Evolutionary conservation across 1,139 yeast species (phyloP).

Genomic region (Saccharomyces hybrid): DNA sequence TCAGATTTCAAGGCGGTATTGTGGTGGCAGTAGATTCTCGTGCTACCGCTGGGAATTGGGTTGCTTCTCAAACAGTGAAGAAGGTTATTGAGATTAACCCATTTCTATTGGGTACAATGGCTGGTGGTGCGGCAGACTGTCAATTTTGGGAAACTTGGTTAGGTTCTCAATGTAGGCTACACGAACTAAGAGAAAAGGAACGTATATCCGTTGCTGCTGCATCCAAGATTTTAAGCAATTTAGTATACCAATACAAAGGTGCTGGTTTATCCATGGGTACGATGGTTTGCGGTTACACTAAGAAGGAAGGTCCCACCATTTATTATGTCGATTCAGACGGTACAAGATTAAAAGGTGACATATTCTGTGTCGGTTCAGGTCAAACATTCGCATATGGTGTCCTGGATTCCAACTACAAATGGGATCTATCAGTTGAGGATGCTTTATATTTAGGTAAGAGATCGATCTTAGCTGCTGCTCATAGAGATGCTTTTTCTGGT

Average conservation of each 20-base stretch:
- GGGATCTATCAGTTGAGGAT: slow-evolving; percentile 88
- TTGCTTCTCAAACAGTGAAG: slow-evolving; percentile 96
- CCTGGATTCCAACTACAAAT: slow-evolving; percentile 78
- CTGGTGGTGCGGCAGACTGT: slow-evolving; percentile 99
- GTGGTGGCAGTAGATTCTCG: slow-evolving; percentile 95
- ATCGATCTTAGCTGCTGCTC: slow-evolving; percentile 94
- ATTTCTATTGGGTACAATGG: slow-evolving; percentile 92
- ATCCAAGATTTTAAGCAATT: slow-evolving; percentile 81
- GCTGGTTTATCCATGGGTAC: slow-evolving; percentile 99
- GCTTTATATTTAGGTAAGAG: slow-evolving; percentile 93
- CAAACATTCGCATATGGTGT: slow-evolving; percentile 99
- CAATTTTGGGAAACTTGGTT: slow-evolving; percentile 99
- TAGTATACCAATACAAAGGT: slow-evolving; percentile 91
- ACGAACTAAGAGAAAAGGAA: slow-evolving; percentile 89
- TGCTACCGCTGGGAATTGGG: slow-evolving; percentile 98
- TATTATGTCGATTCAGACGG: slow-evolving; percentile 98
- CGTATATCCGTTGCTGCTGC: slow-evolving; percentile 97
- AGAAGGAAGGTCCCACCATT: slow-evolving; percentile 90
- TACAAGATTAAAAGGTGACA: slow-evolving; percentile 86
- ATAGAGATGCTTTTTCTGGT: slow-evolving; percentile 97
- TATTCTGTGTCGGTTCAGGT: slow-evolving; percentile 98
- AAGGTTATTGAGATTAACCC: slow-evolving; percentile 97
- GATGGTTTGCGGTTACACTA: slow-evolving; percentile 95
- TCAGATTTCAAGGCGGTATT: slow-evolving; percentile 93
- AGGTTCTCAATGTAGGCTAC: slow-evolving; percentile 92